Evolutionary conservation across 2,329 filamentous ascomycete species (phyloP), one percentile per base, ranked within the genome.

Genomic region (Cladosporium sp.): DNA sequence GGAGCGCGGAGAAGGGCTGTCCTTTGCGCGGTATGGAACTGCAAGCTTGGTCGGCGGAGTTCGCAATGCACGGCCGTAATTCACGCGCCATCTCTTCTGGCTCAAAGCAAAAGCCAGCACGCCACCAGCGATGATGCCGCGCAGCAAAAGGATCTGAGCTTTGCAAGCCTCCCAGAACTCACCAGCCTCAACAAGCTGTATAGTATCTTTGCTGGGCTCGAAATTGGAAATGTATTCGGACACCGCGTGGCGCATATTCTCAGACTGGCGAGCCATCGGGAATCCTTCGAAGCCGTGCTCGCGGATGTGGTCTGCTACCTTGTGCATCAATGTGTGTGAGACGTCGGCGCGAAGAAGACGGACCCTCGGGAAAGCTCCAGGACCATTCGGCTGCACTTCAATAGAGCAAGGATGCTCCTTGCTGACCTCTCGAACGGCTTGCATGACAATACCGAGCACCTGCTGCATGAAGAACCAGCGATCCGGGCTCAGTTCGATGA

Each of bases 21-120:
- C 89, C 65, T 92, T 91, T 0, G 87, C 87, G 13, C 85, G 81
- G 58, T 84, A 92, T 0, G 89, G 89, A 0, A 92, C 89, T 0
- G 89, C 88, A 5, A 90, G 83, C 23, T 64, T 67, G 1, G 71
- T 74, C 2, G 67, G 65, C 0, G 86, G 86, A 48, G 83, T 79
- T 16, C 89, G 80, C 0, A 67, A 54, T 64, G 79, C 73, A 0
- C 81, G 67, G 0, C 81, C 80, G 67, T 81, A 93, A 51, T 87
- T 81, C 0, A 92, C 89, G 30, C 89, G 88, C 85, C 85, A 91
- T 4, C 86, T 78, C 71, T 90, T 91, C 63, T 85, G 84, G 59
- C 85, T 84, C 0, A 90, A 71, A 2, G 81, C 84, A 28, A 88
- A 82, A 1, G 85, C 71, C 0, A 92, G 74, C 2, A 92, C 86